Base-by-base conservation (phyloP, 371 early-diverging fungal species). In the Mortierella sp. region DNA sequence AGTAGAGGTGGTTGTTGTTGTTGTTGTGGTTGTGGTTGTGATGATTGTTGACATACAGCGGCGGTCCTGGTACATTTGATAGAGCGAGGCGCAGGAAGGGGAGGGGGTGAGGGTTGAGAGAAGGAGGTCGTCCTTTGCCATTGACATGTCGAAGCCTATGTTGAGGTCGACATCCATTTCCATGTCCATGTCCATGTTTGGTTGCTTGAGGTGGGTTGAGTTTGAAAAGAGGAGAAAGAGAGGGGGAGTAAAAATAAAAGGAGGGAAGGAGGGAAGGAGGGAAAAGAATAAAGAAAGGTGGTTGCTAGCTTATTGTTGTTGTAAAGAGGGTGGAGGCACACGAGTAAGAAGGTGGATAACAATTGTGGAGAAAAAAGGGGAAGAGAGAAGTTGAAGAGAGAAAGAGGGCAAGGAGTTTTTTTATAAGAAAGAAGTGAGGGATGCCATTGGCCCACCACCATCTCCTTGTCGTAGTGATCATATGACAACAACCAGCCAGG, bases 71-170 rank as follows among this genome's bases (percentile, higher is more conserved):
- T 38, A 65, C 32, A 78, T 21, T 41, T 79, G 78, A 43, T 75
- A 75, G 49, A 81, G 79, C 11, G 76, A 74, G 16, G 81, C 35
- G 14, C 72, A 83, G 21, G 80, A 83, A 32, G 81, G 72, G n/a
- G 85, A 84, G 4, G 79, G 75, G 11, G 85, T 70, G 46, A 81
- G 65, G 2, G 71, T 60, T 8, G 76, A 79, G 29, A 73, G 72
- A 0, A 76, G 65, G 4, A 76, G 49, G 71, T 84, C 81, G 44
- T 84, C 80, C 51, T 80, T 77, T 55, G 58, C 43, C 68, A 70
- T 70, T 58, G 63, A 38, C 43, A 75, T 32, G 80, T 83, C 81
- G 35, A 75, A 71, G 0, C 77, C 78, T 41, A 78, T 35, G 68
- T 80, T 75, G 16, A 80, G 58, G 73, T 80, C 74, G 11, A 75